A percentile compares a stretch with the other conserved stretches of the same genome.
These are phyloP conservation scores for Pythium dissotocum DNA, from an alignment of 352 stramenopile genomes.

Conservation along the genomic window DNA sequence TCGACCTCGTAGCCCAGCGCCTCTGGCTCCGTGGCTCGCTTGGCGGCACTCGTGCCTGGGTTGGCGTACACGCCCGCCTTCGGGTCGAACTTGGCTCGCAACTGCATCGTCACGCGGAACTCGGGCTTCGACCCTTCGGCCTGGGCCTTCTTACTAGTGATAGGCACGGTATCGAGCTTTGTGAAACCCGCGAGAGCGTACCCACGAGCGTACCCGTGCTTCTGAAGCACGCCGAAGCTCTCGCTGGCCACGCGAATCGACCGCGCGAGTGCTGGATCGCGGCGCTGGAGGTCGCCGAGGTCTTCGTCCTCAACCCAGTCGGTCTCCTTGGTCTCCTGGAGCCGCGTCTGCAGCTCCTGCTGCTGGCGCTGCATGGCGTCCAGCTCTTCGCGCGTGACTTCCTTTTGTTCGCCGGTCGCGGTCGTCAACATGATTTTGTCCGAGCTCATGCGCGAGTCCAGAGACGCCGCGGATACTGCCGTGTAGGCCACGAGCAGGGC, in stretches of 20 bases:
- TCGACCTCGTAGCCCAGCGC: slow-evolving; percentile 36
- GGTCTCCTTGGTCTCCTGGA: slow-evolving; percentile 25
- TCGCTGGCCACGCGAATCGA: slow-evolving; percentile 47
- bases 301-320: slow-evolving; percentile 33
- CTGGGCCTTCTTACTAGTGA: slow-evolving; percentile 31
- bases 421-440: slow-evolving; percentile 39
- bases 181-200: slow-evolving; percentile 60
- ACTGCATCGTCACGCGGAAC: slow-evolving; percentile 52
- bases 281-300: slow-evolving; percentile 36
- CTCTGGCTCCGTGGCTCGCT: slow-evolving; percentile 21
- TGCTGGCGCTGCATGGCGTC: slow-evolving; percentile 28
- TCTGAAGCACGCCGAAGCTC: slow-evolving; percentile 56
- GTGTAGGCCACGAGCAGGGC: slow-evolving; percentile 12
- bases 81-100: slow-evolving; percentile 37
- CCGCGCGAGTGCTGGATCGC: slow-evolving; percentile 50
- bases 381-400: slow-evolving; percentile 33
- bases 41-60: slow-evolving; percentile 33
- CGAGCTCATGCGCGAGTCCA: slow-evolving; percentile 14
- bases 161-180: slow-evolving; percentile 40
- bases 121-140: slow-evolving; percentile 31
- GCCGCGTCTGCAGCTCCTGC: slow-evolving; percentile 27
- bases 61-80: slow-evolving; percentile 16
- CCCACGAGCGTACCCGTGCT: slow-evolving; percentile 55
- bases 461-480: not conserved
- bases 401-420: slow-evolving; percentile 42